A percentile compares a stretch with the other conserved stretches of the same genome.
Conservation (phyloP, 169 alveolate species). For the Cryptosporidium muris region DNA sequence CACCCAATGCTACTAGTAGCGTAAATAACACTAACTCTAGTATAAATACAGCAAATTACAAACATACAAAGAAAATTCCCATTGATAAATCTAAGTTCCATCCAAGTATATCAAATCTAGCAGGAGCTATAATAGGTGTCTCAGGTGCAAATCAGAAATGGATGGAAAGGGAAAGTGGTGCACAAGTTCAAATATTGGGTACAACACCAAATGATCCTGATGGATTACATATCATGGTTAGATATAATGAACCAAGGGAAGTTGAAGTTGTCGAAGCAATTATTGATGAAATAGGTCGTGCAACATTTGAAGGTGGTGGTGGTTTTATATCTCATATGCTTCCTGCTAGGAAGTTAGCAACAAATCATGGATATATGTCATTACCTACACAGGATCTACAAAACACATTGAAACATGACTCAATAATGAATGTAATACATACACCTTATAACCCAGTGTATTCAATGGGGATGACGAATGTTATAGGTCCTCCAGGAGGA, state of each 20-base stretch:
- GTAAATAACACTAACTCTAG: constrained; percentile 4
- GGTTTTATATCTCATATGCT: constrained; percentile 63
- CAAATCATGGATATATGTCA: background rate
- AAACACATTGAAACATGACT: background rate
- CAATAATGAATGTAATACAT: background rate
- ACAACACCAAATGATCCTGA: constrained; percentile 70
- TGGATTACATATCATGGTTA: constrained; percentile 47
- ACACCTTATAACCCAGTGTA: background rate
- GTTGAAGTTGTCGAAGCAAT: constrained; percentile 60
- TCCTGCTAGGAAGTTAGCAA: constrained; percentile 21
- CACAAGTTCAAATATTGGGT: constrained; percentile 69
- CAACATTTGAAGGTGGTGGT: constrained; percentile 70
- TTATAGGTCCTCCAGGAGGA: constrained; percentile 1
- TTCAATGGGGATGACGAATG: background rate
- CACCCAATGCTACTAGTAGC: constrained; percentile 18
- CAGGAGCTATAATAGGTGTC: constrained; percentile 69
- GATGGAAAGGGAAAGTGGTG: constrained; percentile 71
- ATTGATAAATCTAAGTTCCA: constrained; percentile 64
- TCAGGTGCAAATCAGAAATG: constrained; percentile 70
- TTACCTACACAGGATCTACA: background rate
- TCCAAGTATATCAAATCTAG: constrained; percentile 62
- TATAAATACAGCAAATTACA: constrained; percentile 11
- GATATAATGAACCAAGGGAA: constrained; percentile 65
- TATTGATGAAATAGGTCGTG: constrained; percentile 65
- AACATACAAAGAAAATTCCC: constrained; percentile 45